These are phyloP conservation scores for Cercospora berteroae DNA, from an alignment of 2,329 filamentous ascomycete genomes.

Conservation along the genomic window DNA sequence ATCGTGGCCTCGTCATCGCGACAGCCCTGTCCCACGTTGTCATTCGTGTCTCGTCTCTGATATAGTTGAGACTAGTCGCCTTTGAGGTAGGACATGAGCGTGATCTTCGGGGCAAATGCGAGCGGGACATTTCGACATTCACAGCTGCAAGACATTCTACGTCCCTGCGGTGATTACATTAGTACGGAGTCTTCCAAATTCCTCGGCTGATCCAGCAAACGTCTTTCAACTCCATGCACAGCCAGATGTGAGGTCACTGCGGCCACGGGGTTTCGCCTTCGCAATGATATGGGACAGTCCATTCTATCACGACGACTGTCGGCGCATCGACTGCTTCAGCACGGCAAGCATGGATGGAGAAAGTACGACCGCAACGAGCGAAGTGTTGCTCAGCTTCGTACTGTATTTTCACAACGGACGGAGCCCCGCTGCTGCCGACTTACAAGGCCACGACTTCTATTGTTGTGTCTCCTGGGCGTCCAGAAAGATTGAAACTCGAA, in stretches of 20 bases:
- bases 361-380: neutral
- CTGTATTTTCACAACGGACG: neutral
- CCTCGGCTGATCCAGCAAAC: neutral
- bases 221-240: neutral
- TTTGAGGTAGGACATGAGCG: neutral
- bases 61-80: neutral
- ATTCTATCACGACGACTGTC: neutral
- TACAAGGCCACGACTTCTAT: neutral
- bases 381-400: neutral
- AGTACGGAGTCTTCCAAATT: neutral
- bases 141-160: neutral
- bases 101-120: neutral
- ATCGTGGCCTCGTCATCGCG: neutral
- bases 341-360: neutral
- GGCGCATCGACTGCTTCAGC: neutral
- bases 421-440: neutral
- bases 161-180: neutral
- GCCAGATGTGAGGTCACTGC: neutral
- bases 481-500: neutral
- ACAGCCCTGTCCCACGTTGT: neutral
- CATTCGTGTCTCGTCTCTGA: neutral
- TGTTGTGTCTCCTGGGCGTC: neutral
- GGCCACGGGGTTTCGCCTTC: neutral
- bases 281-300: neutral
- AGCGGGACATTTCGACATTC: neutral